Evolutionary conservation across 1,284 basidiomycete species (phyloP).

Genomic region (Singerocomus inundabilis): DNA sequence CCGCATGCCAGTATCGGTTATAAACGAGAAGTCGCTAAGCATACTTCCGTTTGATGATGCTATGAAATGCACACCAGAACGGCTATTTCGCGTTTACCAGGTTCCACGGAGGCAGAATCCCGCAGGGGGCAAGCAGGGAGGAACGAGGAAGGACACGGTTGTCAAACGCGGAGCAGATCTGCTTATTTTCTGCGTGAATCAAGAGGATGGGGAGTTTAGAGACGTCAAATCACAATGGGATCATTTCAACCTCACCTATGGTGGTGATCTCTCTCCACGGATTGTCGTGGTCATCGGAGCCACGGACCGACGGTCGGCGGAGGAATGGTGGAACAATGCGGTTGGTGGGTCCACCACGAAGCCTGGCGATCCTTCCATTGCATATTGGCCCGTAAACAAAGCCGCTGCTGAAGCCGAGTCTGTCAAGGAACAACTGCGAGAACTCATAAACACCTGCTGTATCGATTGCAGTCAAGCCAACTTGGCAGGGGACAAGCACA

Average conservation of each 20-base stretch:
- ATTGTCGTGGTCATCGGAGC: constrained; percentile 26
- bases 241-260: constrained; percentile 24
- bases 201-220: constrained; percentile 1
- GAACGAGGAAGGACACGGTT: constrained; percentile 5
- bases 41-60: constrained; percentile 22
- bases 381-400: constrained; percentile 18
- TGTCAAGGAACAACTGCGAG: constrained; percentile 8
- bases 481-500: constrained; percentile 3
- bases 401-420: background rate
- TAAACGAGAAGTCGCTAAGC: constrained; percentile 1
- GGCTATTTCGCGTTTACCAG: constrained; percentile 21
- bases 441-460: constrained; percentile 20
- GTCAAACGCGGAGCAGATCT: constrained; percentile 26
- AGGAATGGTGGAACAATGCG: constrained; percentile 20
- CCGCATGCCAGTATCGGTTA: constrained; percentile 17
- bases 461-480: constrained; percentile 23
- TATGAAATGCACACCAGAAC: constrained; percentile 21
- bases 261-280: constrained; percentile 29
- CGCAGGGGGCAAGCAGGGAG: background rate
- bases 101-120: constrained; percentile 9
- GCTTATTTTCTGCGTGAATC: constrained; percentile 24
- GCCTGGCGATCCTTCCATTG: constrained; percentile 8
- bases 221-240: constrained; percentile 25
- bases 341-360: background rate
- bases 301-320: constrained; percentile 17